Conservation (phyloP, 768 basidiomycete genomes). For the Pholiota microspora region DNA sequence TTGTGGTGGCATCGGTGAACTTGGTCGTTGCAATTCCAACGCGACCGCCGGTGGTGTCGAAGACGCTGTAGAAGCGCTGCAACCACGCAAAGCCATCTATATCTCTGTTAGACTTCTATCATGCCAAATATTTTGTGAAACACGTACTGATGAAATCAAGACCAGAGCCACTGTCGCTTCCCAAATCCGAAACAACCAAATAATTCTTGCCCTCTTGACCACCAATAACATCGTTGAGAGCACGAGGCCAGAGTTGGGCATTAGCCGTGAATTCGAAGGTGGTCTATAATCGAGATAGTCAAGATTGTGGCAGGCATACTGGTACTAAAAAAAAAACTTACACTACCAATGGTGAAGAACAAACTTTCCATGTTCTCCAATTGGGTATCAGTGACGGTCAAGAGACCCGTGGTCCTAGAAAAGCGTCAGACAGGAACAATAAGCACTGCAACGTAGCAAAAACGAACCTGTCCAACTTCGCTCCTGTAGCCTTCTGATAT, state of each 20-base stretch:
- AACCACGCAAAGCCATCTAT: constrained; percentile 57
- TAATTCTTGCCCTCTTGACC: constrained; percentile 52
- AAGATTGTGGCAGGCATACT: too few relatives aligned
- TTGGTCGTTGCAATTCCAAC: constrained; percentile 37
- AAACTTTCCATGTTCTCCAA: constrained; percentile 48
- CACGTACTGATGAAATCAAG: constrained; percentile 60
- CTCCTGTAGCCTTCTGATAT: constrained; percentile 55
- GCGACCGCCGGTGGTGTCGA: constrained; percentile 39
- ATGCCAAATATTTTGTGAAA: too few relatives aligned
- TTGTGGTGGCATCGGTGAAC: constrained; percentile 33
- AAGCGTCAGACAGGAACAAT: background rate
- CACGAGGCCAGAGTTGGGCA: constrained; percentile 66
- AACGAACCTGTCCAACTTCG: constrained; percentile 44
- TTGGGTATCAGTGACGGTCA: constrained; percentile 49
- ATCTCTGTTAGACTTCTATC: background rate
- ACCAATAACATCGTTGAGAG: constrained; percentile 49
- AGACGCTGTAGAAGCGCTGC: constrained; percentile 60
- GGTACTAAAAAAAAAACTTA: constrained; percentile 9
- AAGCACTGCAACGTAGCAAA: background rate
- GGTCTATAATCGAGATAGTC: constrained; percentile 24
- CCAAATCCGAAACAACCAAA: constrained; percentile 50
- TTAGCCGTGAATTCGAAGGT: constrained; percentile 54
- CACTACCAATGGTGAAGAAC: constrained; percentile 50
- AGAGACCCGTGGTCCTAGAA: constrained; percentile 50
- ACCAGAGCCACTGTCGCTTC: constrained; percentile 45